Evolutionary conservation across 1,284 basidiomycete genomes (phyloP).

Genomic region (Cutaneotrichosporon cutaneum): DNA sequence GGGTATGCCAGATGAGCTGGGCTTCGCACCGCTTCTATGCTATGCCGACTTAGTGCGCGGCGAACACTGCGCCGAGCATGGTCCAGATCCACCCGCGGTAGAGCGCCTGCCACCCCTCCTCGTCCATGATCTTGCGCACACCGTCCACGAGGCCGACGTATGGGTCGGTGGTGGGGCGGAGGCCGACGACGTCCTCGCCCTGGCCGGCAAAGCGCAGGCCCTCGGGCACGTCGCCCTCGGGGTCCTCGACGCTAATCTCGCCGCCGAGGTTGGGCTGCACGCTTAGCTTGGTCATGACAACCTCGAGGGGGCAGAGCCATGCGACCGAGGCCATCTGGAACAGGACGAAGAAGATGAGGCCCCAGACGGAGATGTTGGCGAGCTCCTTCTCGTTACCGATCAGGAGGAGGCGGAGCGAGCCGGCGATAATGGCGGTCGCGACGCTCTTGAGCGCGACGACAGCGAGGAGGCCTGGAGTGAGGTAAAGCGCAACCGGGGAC

Average conservation of each 20-base stretch:
- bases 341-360: slow-evolving; percentile 60
- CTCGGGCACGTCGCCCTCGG: slow-evolving; percentile 61
- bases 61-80: slow-evolving; percentile 61
- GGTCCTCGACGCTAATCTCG: slow-evolving; percentile 59
- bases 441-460: slow-evolving; percentile 66
- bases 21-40: neutral
- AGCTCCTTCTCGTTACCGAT: slow-evolving; percentile 17
- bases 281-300: slow-evolving; percentile 73
- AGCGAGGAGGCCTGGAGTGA: slow-evolving; percentile 76
- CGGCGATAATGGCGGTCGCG: slow-evolving; percentile 67
- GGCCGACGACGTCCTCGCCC: slow-evolving; percentile 83
- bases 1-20: neutral
- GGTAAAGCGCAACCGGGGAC: slow-evolving; percentile 74
- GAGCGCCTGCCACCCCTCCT: slow-evolving; percentile 74
- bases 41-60: slow-evolving; percentile 1
- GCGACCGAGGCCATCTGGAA: slow-evolving; percentile 61
- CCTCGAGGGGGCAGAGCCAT: slow-evolving; percentile 76
- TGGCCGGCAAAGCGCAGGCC: slow-evolving; percentile 63
- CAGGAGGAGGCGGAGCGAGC: slow-evolving; percentile 31
- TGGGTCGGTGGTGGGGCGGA: slow-evolving; percentile 81
- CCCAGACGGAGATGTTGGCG: slow-evolving; percentile 27
- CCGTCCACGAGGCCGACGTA: slow-evolving; percentile 77
- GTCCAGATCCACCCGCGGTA: slow-evolving; percentile 89
- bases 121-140: slow-evolving; percentile 72
- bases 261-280: slow-evolving; percentile 80